Conservation (phyloP, 2,329 filamentous ascomycete genomes). For the Verticillium nubilum region DNA sequence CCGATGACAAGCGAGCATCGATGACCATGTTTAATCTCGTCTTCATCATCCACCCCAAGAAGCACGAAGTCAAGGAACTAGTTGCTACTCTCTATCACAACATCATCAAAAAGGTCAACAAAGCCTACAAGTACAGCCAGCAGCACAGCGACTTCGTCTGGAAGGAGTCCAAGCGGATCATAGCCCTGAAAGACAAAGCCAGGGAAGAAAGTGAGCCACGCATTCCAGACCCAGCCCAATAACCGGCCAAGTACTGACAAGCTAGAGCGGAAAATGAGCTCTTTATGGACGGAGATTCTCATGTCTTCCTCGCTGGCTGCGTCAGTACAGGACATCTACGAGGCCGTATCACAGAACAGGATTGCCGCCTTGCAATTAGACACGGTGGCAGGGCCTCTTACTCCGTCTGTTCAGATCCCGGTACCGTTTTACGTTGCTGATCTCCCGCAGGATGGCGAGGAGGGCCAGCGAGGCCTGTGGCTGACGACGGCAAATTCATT, state of each 20-base stretch:
- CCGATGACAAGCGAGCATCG: conserved; percentile 57
- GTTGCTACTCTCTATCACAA: conserved; percentile 77
- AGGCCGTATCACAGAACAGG: conserved; percentile 74
- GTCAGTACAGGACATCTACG: conserved; percentile 77
- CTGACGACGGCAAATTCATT: conserved; percentile 81
- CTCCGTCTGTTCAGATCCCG: conserved; percentile 60
- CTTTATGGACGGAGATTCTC: conserved; percentile 66
- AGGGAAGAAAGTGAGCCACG: conserved; percentile 55
- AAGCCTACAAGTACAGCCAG: conserved; percentile 89
- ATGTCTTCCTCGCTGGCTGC: conserved; percentile 72
- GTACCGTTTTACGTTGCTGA: conserved; percentile 66
- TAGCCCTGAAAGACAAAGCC: conserved; percentile 75
- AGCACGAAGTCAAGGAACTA: conserved; percentile 69
- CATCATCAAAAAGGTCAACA: conserved; percentile 87
- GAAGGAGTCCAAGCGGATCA: conserved; percentile 80
- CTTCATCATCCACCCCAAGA: conserved; percentile 79
- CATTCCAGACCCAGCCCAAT: background rate
- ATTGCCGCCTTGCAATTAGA: conserved; percentile 81
- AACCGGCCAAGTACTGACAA: conserved; percentile 7
- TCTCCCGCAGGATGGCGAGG: conserved; percentile 63
- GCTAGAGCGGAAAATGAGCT: conserved; percentile 53
- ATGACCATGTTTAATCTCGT: conserved; percentile 99
- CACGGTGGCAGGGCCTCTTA: conserved; percentile 50
- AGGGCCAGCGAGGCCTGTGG: conserved; percentile 71
- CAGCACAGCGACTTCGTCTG: conserved; percentile 86